Conservation (phyloP, 192 early-diverging fungal species). For the Linnemannia elongata region DNA sequence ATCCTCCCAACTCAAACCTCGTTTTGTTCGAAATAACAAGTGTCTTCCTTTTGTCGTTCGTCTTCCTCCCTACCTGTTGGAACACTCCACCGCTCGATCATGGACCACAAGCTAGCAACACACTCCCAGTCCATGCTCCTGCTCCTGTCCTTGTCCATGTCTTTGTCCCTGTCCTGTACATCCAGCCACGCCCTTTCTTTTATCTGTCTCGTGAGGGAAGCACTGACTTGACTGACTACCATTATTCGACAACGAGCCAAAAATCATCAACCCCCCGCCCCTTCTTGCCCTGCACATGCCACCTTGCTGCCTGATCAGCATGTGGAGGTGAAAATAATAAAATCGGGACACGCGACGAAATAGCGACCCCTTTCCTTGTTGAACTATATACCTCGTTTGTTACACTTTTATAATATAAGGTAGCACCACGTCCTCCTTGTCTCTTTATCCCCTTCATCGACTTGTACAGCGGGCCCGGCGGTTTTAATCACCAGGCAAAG, state of each 20-base stretch:
- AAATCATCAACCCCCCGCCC: background rate
- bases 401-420: no score
- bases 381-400: no score
- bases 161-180: background rate
- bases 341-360: background rate
- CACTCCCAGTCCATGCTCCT: background rate
- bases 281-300: background rate
- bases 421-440: background rate
- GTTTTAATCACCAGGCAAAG: background rate
- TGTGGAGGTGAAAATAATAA: background rate
- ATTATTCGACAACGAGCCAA: background rate
- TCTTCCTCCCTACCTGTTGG: background rate
- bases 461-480: background rate
- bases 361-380: background rate
- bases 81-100: background rate
- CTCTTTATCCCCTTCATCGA: background rate
- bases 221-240: no score
- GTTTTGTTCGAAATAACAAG: background rate
- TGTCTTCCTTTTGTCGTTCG: background rate
- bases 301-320: background rate
- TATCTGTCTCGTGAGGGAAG: background rate
- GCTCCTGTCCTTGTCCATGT: background rate
- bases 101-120: background rate
- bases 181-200: background rate
- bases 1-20: no score